A percentile compares a stretch with the other conserved stretches of the same genome.
Evolutionary conservation across 805 yeast species (phyloP).

Genomic region (Naumovozyma castellii): DNA sequence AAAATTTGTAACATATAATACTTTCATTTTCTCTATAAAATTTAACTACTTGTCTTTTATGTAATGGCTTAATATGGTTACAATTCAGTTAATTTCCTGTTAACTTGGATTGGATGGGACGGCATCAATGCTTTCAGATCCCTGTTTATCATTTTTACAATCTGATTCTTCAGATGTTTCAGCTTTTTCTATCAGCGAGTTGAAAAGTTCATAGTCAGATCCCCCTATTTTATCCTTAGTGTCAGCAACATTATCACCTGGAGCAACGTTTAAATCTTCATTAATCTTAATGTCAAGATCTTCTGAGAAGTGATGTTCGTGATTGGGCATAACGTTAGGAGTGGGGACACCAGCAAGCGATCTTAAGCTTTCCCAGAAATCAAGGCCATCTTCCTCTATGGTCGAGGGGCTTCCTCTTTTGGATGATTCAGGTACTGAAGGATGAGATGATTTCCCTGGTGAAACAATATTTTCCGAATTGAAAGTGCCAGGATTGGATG

Average conservation of each 20-base stretch:
- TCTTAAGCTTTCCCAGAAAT: slow-evolving; percentile 65
- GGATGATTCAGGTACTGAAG: neutral
- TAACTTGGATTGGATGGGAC: neutral
- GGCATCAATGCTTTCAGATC: too few species aligned
- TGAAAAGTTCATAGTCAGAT: neutral
- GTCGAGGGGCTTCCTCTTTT: neutral
- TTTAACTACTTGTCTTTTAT: too few species aligned
- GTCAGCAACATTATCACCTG: neutral
- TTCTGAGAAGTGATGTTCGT: too few species aligned
- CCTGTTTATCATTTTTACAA: too few species aligned
- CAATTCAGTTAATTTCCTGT: too few species aligned
- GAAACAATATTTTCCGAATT: neutral
- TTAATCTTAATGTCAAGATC: too few species aligned
- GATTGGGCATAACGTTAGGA: slow-evolving; percentile 1
- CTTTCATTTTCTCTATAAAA: neutral
- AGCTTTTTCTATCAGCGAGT: neutral
- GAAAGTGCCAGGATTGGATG: slow-evolving; percentile 3
- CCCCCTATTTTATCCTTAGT: neutral
- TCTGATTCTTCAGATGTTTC: too few species aligned
- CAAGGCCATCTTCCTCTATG: slow-evolving; percentile 48
- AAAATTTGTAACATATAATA: neutral
- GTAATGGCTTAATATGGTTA: too few species aligned
- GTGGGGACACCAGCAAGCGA: slow-evolving; percentile 36
- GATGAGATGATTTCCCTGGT: neutral
- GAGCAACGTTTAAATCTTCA: too few species aligned